phyloP scores from a whole-genome alignment of 257 asterid species.

The Solanum clarkiae region DNA sequence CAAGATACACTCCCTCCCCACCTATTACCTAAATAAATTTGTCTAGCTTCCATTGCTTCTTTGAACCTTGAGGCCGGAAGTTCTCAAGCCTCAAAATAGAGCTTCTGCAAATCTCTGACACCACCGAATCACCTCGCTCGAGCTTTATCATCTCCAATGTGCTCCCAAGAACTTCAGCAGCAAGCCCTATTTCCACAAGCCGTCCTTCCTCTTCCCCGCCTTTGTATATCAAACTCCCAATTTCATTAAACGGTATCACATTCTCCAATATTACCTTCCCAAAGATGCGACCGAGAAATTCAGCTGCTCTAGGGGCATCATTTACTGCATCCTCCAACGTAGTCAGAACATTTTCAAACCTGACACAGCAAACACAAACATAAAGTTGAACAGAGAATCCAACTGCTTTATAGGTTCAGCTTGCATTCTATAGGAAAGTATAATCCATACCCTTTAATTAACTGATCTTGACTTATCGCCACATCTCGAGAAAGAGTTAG shows the following conservation, averaged over 20 bases:
- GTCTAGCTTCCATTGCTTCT: slow-evolving; percentile 26
- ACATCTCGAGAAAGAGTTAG: slow-evolving; percentile 43
- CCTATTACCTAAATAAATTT: slow-evolving; percentile 20
- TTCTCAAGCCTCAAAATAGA: slow-evolving; percentile 13
- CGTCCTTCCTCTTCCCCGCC: slow-evolving; percentile 43
- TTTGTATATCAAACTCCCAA: slow-evolving; percentile 19
- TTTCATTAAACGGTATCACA: slow-evolving; percentile 13
- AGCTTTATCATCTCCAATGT: slow-evolving; percentile 25
- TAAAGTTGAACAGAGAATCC: neutral
- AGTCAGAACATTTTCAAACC: slow-evolving; percentile 28
- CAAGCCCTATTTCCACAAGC: slow-evolving; percentile 35
- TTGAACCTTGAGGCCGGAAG: slow-evolving; percentile 31
- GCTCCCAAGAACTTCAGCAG: slow-evolving; percentile 32
- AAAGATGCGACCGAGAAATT: slow-evolving; percentile 32
- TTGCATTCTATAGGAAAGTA: neutral
- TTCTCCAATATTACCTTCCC: slow-evolving; percentile 18
- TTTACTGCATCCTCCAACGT: slow-evolving; percentile 35
- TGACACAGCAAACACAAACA: neutral
- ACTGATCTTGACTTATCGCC: slow-evolving; percentile 48
- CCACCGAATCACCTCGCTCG: slow-evolving; percentile 19
- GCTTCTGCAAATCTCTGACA: slow-evolving; percentile 11
- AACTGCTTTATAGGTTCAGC: neutral
- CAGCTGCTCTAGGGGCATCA: slow-evolving; percentile 45
- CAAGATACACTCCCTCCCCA: neutral
- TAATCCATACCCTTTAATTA: slow-evolving; percentile 59